Percentiles rank a stretch among this genome's conserved stretches.
Evolutionary conservation across 169 alveolate species (phyloP).

Genomic region (Plasmodium cynomolgi): DNA sequence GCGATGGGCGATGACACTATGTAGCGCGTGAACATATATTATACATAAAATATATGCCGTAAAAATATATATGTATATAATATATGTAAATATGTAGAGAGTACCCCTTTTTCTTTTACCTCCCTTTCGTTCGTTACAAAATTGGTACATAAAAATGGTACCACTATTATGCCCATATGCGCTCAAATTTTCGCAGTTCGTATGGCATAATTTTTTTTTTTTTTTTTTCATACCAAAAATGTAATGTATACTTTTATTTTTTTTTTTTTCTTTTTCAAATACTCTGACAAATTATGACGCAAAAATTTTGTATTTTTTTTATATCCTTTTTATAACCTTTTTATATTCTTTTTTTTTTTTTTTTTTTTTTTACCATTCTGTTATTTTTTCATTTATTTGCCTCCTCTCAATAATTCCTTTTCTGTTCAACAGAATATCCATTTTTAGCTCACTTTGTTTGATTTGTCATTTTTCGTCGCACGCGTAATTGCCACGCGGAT

Average conservation of each 20-base stretch:
- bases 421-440: neutral
- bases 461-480: neutral
- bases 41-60: neutral
- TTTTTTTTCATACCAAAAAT: neutral
- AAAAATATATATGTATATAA: too few relatives aligned
- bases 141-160: neutral
- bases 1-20: neutral
- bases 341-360: too few relatives aligned
- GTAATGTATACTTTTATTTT: neutral
- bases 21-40: neutral
- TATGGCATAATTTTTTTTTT: neutral
- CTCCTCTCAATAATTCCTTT: neutral
- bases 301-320: neutral
- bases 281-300: neutral
- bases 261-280: neutral
- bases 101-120: neutral
- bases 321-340: neutral
- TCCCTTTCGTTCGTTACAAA: neutral
- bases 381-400: neutral
- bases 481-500: neutral
- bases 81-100: neutral
- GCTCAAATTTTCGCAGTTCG: neutral
- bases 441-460: neutral
- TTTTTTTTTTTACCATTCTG: neutral
- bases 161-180: neutral